These are phyloP conservation scores for Trametes coccinea DNA, from an alignment of 768 basidiomycete species.

Conservation along the genomic window DNA sequence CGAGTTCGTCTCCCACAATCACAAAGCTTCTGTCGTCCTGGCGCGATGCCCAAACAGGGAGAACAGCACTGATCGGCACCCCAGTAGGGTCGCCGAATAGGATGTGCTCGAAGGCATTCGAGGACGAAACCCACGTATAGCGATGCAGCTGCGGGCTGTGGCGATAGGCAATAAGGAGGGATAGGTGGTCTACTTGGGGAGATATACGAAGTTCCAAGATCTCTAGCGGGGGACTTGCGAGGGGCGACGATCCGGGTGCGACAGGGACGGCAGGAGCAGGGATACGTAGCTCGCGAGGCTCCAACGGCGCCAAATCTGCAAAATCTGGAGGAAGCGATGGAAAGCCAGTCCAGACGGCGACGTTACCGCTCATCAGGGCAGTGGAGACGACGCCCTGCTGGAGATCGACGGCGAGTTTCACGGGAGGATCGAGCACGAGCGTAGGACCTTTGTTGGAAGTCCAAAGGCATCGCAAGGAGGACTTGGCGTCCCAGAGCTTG, in stretches of 20 bases:
- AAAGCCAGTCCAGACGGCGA: conserved; percentile 57
- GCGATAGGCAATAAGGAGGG: conserved; percentile 53
- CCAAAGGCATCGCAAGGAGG: conserved; percentile 57
- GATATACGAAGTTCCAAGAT: conserved; percentile 14
- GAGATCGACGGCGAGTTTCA: conserved; percentile 31
- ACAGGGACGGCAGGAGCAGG: conserved; percentile 14
- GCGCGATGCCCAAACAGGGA: conserved; percentile 48
- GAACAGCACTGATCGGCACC: conserved; percentile 51
- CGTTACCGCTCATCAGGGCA: conserved; percentile 57
- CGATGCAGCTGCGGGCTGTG: conserved; percentile 56
- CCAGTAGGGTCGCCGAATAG: conserved; percentile 54
- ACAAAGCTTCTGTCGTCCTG: conserved; percentile 49
- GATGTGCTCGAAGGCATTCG: conserved; percentile 34
- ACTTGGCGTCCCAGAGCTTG: conserved; percentile 72
- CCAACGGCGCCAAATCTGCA: conserved; percentile 2
- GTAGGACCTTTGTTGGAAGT: conserved; percentile 45
- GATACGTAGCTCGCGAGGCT: conserved; percentile 18
- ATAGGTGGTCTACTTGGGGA: conserved; percentile 9
- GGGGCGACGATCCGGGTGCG: conserved; percentile 3
- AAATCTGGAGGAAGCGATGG: conserved; percentile 18
- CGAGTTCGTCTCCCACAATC: conserved; percentile 64
- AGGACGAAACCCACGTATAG: conserved; percentile 38
- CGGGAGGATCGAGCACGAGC: conserved; percentile 48
- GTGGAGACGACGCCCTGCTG: conserved; percentile 47
- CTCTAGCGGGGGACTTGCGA: background rate